These are phyloP conservation scores for Tricholoma sp. DNA, from an alignment of 768 basidiomycete genomes.

Conservation along the genomic window DNA sequence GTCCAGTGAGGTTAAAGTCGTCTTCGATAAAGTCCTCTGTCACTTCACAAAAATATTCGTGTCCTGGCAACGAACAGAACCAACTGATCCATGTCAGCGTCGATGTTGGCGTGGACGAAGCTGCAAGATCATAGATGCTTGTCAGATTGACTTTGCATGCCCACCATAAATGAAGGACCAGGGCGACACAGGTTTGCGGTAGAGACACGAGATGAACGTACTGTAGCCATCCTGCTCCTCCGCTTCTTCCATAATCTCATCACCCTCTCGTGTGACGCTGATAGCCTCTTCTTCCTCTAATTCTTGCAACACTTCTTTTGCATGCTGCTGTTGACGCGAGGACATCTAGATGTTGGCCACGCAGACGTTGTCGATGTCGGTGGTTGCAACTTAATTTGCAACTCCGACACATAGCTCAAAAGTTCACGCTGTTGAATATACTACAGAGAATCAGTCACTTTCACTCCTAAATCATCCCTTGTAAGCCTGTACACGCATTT, in stretches of 20 bases:
- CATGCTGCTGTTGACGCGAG: slow-evolving; percentile 33
- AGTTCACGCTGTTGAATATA: no score
- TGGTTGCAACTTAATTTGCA: slow-evolving; percentile 20
- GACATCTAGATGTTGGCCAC: slow-evolving; percentile 23
- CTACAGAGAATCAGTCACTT: no score
- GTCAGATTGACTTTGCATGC: slow-evolving; percentile 16
- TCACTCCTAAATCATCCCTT: no score
- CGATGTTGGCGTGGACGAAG: slow-evolving; percentile 87
- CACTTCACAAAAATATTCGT: slow-evolving; percentile 98
- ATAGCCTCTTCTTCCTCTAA: slow-evolving; percentile 60
- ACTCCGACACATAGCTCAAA: slow-evolving; percentile 31
- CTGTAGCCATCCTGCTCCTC: slow-evolving; percentile 79
- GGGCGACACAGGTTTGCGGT: slow-evolving; percentile 9
- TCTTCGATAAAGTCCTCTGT: slow-evolving; percentile 99
- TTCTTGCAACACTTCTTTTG: slow-evolving; percentile 42
- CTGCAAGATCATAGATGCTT: slow-evolving; percentile 31
- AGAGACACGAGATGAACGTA: slow-evolving; percentile 39
- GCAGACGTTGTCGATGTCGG: slow-evolving; percentile 18
- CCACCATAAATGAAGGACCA: not conserved
- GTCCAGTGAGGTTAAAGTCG: slow-evolving; percentile 96
- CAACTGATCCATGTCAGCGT: slow-evolving; percentile 94
- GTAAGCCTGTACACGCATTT: no score
- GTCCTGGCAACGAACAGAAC: slow-evolving; percentile 93
- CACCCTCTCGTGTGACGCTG: slow-evolving; percentile 56
- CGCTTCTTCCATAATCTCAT: slow-evolving; percentile 81